Evolutionary conservation across 1,284 basidiomycete genomes (phyloP), one percentile per base, ranked within the genome.

Genomic region (Phaffia rhodozyma): DNA sequence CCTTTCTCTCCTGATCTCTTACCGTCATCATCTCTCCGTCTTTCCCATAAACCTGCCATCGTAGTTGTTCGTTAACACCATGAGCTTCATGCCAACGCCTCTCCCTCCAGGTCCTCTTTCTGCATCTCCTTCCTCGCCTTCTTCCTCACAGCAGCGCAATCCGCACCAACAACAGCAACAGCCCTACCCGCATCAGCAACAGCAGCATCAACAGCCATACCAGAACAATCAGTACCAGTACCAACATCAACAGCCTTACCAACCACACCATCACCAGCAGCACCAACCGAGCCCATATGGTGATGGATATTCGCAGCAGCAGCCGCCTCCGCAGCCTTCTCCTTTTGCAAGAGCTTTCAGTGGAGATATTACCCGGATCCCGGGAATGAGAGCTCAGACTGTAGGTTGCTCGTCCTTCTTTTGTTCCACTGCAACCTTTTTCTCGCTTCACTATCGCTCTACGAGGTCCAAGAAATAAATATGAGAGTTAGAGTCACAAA

Each of bases 351-450:
- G 66, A 18, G 66, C 61, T 5, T 30, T 53, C 23, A 38, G 27
- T 4, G 59, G 61, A 29, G 62, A 60, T 49, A 59, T 63, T 52
- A 60, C 55, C 11, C 30, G 56, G 16, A 51, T 62, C 16, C 61
- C 60, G 16, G 60, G 65, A 21, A 34, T 34, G 47, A 63, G 87
- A 68, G 86, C 87, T 70, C 89, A 91, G 78, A 90, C 87, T 49
- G 89, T 90, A 75, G 78, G 87, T 79, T 60, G 4, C 9, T 32
- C 18, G 3, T 49, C 57, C 23, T 60, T 34, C 9, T 52, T 60
- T 3, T 66, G 56, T 55, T 43, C 30, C 43, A 55, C 51, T 49
- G 34, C 32, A 34, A 4, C 9, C 32, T 34, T 61, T 62, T 43
- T 43, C 38, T 43, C 16, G 38, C 38, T 43, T 11, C 38, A 11